A percentile compares a stretch with the other conserved stretches of the same genome.
phyloP scores from a whole-genome alignment of 176 grass and related monocot genomes.

The Oryza glumipatula region DNA sequence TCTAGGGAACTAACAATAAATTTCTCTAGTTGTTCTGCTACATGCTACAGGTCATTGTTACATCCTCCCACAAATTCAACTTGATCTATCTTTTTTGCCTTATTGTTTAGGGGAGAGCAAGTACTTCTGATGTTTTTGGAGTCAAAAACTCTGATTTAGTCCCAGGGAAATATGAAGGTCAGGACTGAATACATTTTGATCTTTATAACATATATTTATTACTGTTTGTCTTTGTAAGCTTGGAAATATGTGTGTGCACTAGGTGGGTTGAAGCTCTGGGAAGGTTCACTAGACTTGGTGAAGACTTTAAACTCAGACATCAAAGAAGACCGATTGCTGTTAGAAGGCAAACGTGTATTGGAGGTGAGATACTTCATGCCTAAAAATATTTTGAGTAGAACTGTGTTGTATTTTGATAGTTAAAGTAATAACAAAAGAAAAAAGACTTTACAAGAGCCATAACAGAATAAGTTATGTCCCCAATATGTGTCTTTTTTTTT shows the following conservation, averaged over 20 bases:
- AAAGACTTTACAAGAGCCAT: background rate
- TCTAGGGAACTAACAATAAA: background rate
- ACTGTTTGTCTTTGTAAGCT: slow-evolving; percentile 22
- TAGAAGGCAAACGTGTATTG: slow-evolving; percentile 72
- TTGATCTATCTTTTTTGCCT: slow-evolving; percentile 18
- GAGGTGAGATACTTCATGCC: slow-evolving; percentile 60
- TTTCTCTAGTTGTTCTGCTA: slow-evolving; percentile 20
- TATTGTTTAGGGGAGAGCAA: slow-evolving; percentile 74
- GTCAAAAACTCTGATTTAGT: slow-evolving; percentile 88
- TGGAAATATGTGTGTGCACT: slow-evolving; percentile 19
- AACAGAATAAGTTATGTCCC: background rate
- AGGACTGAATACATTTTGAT: slow-evolving; percentile 14
- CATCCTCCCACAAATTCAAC: slow-evolving; percentile 13
- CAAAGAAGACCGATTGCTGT: slow-evolving; percentile 41
- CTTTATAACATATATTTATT: slow-evolving; percentile 6
- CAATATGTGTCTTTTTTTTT: no score
- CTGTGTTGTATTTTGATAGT: slow-evolving; percentile 15
- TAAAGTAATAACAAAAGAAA: background rate
- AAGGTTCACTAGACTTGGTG: slow-evolving; percentile 87
- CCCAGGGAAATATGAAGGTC: slow-evolving; percentile 96
- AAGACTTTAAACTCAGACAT: slow-evolving; percentile 65
- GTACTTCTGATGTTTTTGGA: slow-evolving; percentile 84
- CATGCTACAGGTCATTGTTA: background rate
- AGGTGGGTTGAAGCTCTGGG: slow-evolving; percentile 97
- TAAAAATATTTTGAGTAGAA: slow-evolving; percentile 24